phyloP scores from a whole-genome alignment of 192 early-diverging fungal genomes.

The Paraglomus brasilianum region DNA sequence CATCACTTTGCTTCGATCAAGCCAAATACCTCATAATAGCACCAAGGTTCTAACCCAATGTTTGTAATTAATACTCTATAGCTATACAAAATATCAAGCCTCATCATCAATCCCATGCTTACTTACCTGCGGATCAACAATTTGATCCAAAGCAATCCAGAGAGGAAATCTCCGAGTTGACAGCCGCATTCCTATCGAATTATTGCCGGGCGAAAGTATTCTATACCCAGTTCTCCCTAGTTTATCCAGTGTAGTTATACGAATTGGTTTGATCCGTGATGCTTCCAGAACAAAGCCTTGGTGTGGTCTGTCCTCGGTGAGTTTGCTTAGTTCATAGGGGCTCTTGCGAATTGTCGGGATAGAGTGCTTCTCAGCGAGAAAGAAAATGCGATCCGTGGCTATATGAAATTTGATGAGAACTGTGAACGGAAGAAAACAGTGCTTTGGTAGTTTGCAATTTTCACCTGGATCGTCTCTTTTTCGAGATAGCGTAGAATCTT shows the following conservation, averaged over 20 bases:
- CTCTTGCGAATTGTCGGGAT: neutral
- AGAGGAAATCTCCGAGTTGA: constrained; percentile 35
- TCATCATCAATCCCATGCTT: neutral
- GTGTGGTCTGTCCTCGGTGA: neutral
- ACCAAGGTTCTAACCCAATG: constrained; percentile 57
- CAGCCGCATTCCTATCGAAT: constrained; percentile 11
- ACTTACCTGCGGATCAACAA: constrained; percentile 52
- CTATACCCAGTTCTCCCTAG: constrained; percentile 2
- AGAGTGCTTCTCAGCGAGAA: neutral
- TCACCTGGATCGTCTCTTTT: neutral
- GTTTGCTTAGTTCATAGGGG: neutral
- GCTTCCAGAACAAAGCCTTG: constrained; percentile 55
- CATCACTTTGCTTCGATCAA: neutral
- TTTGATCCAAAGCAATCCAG: constrained; percentile 56
- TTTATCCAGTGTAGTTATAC: constrained; percentile 9
- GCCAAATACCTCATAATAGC: constrained; percentile 55
- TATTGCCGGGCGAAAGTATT: neutral
- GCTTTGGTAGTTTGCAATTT: neutral
- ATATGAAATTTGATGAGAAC: neutral
- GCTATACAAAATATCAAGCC: neutral
- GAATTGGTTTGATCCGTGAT: constrained; percentile 31
- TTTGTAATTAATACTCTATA: neutral
- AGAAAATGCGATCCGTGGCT: neutral
- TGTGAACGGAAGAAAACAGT: neutral
- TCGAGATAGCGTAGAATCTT: neutral